Base-by-base conservation (phyloP, 2,329 filamentous ascomycete genomes). In the Calonectria honghensis region DNA sequence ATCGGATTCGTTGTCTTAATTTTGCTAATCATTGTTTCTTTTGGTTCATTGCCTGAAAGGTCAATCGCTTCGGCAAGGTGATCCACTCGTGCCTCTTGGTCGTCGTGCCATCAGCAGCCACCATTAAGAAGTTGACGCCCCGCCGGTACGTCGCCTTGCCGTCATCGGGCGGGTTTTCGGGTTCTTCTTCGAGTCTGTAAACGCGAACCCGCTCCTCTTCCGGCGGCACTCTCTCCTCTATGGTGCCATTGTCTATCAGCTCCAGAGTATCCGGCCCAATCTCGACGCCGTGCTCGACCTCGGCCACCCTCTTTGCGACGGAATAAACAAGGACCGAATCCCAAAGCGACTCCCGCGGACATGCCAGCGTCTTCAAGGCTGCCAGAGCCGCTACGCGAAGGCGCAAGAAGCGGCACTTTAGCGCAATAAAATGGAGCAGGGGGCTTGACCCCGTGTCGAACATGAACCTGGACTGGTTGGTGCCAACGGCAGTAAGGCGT, bases 391-490 rank as follows among this genome's bases (percentile, higher is more conserved):
- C 77, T 0, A 86, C 45, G 0, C 87, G 81, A 0, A 85, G 82
- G 1, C 69, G 61, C 7, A 87, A 78, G n/a, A 81, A 81, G 0
- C 87, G 85, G 51, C 86, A 88, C 71, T 85, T 87, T 37, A 84
- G 77, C 2, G 83, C 77, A 9, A 86, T 77, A 50, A 85, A 86
- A 64, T 83, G 85, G 13, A 88, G 80, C 13, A 85, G 75, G 0
- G 86, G 84, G 4, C 82, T 77, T 37, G 84, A 86, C 0, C 85
- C 86, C 77, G 85, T 84, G 71, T 86, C 85, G n/a, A 88, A 87
- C 31, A 80, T 84, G 75, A 87, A 88, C 45, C 80, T 84, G 29
- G 80, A 83, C 14, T 81, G 48, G 1, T 68, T 66, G 2, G 13
- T 41, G 7, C 50, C 6, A 61, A 29, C 2, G 37, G 51, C 1